phyloP scores from a whole-genome alignment of 768 basidiomycete species.

The Lactarius vividus region DNA sequence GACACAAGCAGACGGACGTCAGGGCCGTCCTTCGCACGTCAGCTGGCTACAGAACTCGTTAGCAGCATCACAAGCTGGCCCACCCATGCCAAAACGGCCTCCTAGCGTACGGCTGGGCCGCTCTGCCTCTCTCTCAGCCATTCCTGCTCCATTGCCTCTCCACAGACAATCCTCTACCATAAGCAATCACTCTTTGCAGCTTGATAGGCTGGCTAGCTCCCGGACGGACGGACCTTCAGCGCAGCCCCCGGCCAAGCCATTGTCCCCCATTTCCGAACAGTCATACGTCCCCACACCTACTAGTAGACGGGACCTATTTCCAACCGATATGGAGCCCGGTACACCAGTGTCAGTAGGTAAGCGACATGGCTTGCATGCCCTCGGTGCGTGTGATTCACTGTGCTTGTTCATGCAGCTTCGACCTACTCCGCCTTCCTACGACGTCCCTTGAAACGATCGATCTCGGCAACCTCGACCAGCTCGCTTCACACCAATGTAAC shows the following conservation, averaged over 20 bases:
- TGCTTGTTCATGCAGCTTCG: conserved; percentile 18
- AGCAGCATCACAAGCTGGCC: conserved; percentile 4
- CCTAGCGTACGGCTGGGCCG: conserved; percentile 23
- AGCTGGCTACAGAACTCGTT: conserved; percentile 24
- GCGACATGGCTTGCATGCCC: conserved; percentile 33
- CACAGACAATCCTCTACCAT: conserved; percentile 32
- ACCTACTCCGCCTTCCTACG: conserved; percentile 55
- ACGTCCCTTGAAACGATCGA: conserved; percentile 62
- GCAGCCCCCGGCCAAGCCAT: conserved; percentile 37
- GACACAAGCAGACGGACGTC: conserved; percentile 13
- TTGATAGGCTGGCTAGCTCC: conserved; percentile 31
- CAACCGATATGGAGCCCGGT: conserved; percentile 25
- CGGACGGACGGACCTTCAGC: conserved; percentile 30
- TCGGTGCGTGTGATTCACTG: conserved; percentile 9
- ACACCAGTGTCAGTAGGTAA: conserved; percentile 31
- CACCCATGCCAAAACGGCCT: conserved; percentile 19
- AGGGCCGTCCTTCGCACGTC: conserved; percentile 23
- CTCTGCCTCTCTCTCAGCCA: conserved; percentile 25
- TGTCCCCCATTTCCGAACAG: conserved; percentile 66
- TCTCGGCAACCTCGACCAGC: conserved; percentile 53
- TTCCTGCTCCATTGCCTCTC: conserved; percentile 30
- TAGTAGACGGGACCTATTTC: conserved; percentile 33
- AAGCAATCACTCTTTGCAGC: conserved; percentile 45
- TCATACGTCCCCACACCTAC: conserved; percentile 55
- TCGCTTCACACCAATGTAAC: conserved; percentile 47